Percentiles rank a stretch among this genome's conserved stretches.
Conservation (phyloP, 805 yeast species). For the Isabelozyma rhagii region DNA sequence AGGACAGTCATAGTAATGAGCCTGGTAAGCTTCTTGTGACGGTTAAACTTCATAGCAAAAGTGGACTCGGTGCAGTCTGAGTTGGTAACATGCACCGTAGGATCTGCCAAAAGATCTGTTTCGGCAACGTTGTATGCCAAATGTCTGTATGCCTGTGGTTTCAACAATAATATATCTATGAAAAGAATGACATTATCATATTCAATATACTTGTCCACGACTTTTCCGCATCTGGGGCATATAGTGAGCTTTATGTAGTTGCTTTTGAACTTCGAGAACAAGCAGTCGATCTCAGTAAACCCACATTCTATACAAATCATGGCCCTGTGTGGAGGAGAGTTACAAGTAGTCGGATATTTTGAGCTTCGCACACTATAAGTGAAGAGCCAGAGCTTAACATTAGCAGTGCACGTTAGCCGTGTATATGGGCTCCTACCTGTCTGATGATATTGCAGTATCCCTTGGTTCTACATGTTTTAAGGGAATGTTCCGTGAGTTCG, state of each 20-base stretch:
- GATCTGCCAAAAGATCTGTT: conserved; percentile 10
- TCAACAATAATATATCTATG: conserved; percentile 77
- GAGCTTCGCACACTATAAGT: neutral
- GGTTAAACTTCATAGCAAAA: neutral
- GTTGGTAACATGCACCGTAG: conserved; percentile 1
- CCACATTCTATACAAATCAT: conserved; percentile 93
- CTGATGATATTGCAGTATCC: too few relatives aligned
- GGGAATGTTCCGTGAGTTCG: too few relatives aligned
- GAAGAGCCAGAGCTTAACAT: neutral
- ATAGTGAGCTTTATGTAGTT: conserved; percentile 77
- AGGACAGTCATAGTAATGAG: conserved; percentile 61
- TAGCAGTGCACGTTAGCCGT: too few relatives aligned
- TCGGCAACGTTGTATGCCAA: conserved; percentile 69
- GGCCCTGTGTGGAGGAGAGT: neutral
- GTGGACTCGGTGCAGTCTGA: neutral
- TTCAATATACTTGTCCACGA: conserved; percentile 90
- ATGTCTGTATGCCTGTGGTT: conserved; percentile 87
- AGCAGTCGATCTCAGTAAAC: conserved; percentile 52
- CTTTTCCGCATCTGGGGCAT: conserved; percentile 66
- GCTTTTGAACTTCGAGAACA: conserved; percentile 71
- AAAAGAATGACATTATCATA: conserved; percentile 80
- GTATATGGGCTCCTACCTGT: too few relatives aligned
- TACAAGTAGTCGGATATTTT: too few relatives aligned
- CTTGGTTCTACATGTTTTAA: too few relatives aligned
- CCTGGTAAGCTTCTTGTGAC: conserved; percentile 31